Evolutionary conservation across 495 filamentous ascomycete species (phyloP).

Genomic region (Aspergillus bertholletiae): DNA sequence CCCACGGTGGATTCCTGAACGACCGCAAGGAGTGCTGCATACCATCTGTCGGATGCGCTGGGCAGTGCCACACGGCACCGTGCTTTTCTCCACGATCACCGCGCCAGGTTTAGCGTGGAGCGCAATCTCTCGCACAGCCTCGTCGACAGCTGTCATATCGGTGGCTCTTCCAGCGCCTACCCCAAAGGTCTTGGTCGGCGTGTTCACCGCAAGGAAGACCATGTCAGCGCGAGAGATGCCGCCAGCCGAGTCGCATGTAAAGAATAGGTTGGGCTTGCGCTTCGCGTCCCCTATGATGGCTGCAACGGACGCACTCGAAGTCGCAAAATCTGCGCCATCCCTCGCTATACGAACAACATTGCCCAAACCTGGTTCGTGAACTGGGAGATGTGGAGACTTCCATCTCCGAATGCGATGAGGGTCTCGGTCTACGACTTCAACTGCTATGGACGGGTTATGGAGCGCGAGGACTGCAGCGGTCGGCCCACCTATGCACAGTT

Average conservation of each 20-base stretch:
- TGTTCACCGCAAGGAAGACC: constrained; percentile 77
- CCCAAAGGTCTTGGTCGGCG: constrained; percentile 71
- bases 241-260: constrained; percentile 56
- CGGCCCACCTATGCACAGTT: constrained; percentile 55
- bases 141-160: constrained; percentile 71
- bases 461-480: constrained; percentile 72
- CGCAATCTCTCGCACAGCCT: constrained; percentile 64
- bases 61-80: constrained; percentile 76
- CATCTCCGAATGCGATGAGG: constrained; percentile 61
- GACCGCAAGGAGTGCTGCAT: neutral
- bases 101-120: constrained; percentile 59
- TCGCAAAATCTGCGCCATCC: constrained; percentile 46
- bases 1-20: too few relatives aligned
- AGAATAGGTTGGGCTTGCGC: constrained; percentile 60
- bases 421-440: constrained; percentile 72
- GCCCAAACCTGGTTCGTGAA: constrained; percentile 69
- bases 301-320: neutral
- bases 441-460: constrained; percentile 62
- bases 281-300: neutral
- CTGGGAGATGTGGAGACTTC: constrained; percentile 71
- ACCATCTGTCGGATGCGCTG: constrained; percentile 65
- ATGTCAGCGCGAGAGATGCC: constrained; percentile 67
- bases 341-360: constrained; percentile 63
- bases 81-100: constrained; percentile 82
- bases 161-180: constrained; percentile 68